Conservation (phyloP, 2,329 filamentous ascomycete genomes). For the Talaromyces sp. region DNA sequence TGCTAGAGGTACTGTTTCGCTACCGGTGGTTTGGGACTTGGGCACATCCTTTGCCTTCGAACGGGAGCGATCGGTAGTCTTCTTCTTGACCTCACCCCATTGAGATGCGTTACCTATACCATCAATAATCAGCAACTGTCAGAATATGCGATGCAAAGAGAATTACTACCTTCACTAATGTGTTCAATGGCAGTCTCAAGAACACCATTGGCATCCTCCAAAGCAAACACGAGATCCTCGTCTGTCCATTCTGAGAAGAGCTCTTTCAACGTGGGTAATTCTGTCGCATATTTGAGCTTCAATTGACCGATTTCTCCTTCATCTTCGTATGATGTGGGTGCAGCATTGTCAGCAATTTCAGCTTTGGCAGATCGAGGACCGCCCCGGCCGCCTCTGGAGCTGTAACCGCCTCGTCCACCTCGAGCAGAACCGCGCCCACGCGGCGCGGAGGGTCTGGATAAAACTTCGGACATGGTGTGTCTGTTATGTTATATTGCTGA, state of each 20-base stretch:
- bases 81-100: constrained; percentile 54
- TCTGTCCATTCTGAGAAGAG: constrained; percentile 96
- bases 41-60: constrained; percentile 48
- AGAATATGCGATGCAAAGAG: background rate
- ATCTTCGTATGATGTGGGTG: constrained; percentile 65
- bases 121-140: constrained; percentile 9
- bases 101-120: constrained; percentile 48
- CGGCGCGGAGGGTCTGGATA: constrained; percentile 74
- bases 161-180: constrained; percentile 47
- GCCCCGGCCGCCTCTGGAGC: constrained; percentile 67
- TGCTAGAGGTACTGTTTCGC: constrained; percentile 34
- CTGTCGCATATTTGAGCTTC: constrained; percentile 80
- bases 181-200: constrained; percentile 49
- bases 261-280: constrained; percentile 80
- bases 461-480: constrained; percentile 83
- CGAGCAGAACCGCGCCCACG: constrained; percentile 88
- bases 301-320: constrained; percentile 88
- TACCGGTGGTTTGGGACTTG: constrained; percentile 36
- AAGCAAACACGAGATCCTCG: constrained; percentile 86
- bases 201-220: constrained; percentile 67
- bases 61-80: constrained; percentile 45
- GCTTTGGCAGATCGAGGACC: constrained; percentile 67
- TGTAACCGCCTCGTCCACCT: constrained; percentile 76
- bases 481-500: constrained; percentile 24
- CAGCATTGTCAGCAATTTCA: constrained; percentile 62